Evolutionary conservation across 2,329 filamentous ascomycete species (phyloP).

Genomic region (Pseudogymnoascus pannorum): DNA sequence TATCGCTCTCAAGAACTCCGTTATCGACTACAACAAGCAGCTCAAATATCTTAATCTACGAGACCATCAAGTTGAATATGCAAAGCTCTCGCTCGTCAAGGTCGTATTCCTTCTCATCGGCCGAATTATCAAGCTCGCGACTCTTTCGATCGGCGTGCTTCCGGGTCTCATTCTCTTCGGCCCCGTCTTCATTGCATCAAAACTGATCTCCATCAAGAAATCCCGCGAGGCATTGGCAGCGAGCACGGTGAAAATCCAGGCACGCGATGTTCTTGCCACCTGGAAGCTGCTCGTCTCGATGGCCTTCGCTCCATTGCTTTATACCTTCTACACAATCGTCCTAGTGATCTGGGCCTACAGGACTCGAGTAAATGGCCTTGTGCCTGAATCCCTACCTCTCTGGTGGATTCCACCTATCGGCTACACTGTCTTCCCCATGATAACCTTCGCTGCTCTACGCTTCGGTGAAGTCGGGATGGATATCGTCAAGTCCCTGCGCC

Average conservation of each 20-base stretch:
- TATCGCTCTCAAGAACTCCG: conserved; percentile 62
- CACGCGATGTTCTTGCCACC: conserved; percentile 82
- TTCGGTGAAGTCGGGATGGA: conserved; percentile 99
- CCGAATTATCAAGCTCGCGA: conserved; percentile 66
- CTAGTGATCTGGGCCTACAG: conserved; percentile 71
- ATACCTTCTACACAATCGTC: conserved; percentile 70
- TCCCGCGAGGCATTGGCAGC: conserved; percentile 76
- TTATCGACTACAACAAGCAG: conserved; percentile 80
- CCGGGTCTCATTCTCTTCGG: conserved; percentile 83
- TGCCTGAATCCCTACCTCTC: conserved; percentile 72
- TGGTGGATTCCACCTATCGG: conserved; percentile 69
- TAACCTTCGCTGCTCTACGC: conserved; percentile 87
- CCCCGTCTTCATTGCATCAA: conserved; percentile 78
- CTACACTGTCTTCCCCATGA: conserved; percentile 72
- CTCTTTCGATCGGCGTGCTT: conserved; percentile 73
- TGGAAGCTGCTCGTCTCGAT: conserved; percentile 91
- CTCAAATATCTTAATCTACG: conserved; percentile 79
- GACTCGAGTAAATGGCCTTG: conserved; percentile 74
- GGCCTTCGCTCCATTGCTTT: conserved; percentile 73
- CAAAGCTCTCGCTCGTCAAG: conserved; percentile 69
- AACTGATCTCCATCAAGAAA: conserved; percentile 74
- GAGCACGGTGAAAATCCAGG: conserved; percentile 82
- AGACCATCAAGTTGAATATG: conserved; percentile 92
- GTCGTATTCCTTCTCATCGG: conserved; percentile 74
- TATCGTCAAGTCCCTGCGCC: conserved; percentile 88